A percentile compares a stretch with the other conserved stretches of the same genome.
phyloP scores from a whole-genome alignment of 202 grass and related monocot species.

The Setaria viridis region DNA sequence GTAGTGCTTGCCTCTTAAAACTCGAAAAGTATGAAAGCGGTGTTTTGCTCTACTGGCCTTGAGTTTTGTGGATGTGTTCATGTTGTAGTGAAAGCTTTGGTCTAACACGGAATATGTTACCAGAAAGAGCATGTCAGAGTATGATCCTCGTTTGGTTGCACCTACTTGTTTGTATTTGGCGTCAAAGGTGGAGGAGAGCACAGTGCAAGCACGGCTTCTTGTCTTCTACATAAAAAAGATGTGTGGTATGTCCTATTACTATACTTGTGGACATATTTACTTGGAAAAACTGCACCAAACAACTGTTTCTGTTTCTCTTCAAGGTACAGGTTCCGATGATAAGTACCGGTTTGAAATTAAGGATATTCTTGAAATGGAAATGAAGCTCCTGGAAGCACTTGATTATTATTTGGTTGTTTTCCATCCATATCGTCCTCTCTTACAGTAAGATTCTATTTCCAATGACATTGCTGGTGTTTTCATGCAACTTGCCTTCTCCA shows the following conservation, averaged over 20 bases:
- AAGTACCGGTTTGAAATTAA: conserved; percentile 98
- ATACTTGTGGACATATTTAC: conserved; percentile 22
- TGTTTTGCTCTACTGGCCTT: conserved; percentile 6
- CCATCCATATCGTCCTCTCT: conserved; percentile 92
- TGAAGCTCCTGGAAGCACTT: conserved; percentile 96
- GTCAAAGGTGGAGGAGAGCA: conserved; percentile 98
- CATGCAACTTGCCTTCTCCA: background rate
- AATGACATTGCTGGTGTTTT: conserved; percentile 26
- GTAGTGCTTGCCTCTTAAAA: background rate
- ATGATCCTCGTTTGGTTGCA: conserved; percentile 91
- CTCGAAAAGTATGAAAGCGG: background rate
- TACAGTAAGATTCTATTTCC: conserved; percentile 76
- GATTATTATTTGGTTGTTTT: conserved; percentile 99
- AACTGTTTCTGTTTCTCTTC: background rate
- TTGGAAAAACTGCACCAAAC: conserved; percentile 16
- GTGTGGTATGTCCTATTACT: conserved; percentile 61
- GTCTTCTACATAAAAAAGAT: conserved; percentile 99
- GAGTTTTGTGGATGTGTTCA: conserved; percentile 8
- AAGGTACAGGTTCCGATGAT: conserved; percentile 75
- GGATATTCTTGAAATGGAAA: conserved; percentile 99
- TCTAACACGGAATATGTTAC: conserved; percentile 31
- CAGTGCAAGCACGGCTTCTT: conserved; percentile 94
- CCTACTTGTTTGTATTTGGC: conserved; percentile 99
- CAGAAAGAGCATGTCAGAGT: conserved; percentile 95
- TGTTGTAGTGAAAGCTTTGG: conserved; percentile 14